Evolutionary conservation across 306 rosid species (phyloP), one percentile per base, ranked within the genome.

Genomic region (Gillenia trifoliata): DNA sequence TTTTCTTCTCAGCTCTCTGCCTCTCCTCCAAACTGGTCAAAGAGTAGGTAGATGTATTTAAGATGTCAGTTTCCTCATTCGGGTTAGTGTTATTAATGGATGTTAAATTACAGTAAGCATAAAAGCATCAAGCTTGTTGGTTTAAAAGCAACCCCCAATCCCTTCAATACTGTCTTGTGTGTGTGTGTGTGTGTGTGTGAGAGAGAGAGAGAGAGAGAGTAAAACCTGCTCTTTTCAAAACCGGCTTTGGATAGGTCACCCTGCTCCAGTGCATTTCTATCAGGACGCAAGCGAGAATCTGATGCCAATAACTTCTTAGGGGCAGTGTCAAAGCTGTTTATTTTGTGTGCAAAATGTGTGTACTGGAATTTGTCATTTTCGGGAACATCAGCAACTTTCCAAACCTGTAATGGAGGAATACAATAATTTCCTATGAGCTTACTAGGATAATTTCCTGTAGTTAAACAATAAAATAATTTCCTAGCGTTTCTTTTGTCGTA

Each of bases 281-380:
- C 98, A 19, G 98, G 92, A 69, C 96, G 98, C 84, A 93, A 80
- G 30, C 97, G 96, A 40, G 98, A 91, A 78, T 93, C 97, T 65
- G 97, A 93, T 77, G 96, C 88, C 76, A 91, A 78, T 86, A 93
- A 84, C 83, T 85, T 88, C 70, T 73, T 85, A n/a, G 97, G 97
- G 70, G 92, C 94, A 38, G 92, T 93, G 79, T 93, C 86, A 49
- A 89, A 93, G 90, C 97, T 91, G 82, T 93, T 93, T 64, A 93
- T 70, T 74, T 88, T 93, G 72, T 91, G 96, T 29, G 98, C 98
- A 80, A 93, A 93, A 82, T 91, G 43, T 22, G 98, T 93, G 69
- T 89, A 93, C 72, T 93, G 94, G 71, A 83, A 91, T 79, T 88
- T 88, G 84, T 93, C 97, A 64, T 89, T 86, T 17, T 66, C 75